A percentile compares a stretch with the other conserved stretches of the same genome.
phyloP scores from a whole-genome alignment of 345 rosid genomes.

The Citrus reticulata region DNA sequence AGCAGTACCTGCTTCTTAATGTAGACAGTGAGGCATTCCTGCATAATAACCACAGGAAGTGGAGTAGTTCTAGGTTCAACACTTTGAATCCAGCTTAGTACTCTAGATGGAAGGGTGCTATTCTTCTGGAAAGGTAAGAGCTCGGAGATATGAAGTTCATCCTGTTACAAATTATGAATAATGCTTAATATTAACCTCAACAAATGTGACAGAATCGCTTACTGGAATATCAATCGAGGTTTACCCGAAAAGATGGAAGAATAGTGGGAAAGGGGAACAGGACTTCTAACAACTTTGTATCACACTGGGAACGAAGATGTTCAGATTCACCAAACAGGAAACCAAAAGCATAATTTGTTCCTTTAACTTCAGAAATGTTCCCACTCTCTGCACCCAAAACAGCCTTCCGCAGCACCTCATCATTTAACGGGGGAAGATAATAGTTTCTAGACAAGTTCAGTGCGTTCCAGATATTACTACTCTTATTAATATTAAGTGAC shows the following conservation, averaged over 20 bases:
- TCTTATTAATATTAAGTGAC: conserved; percentile 27
- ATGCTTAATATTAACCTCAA: conserved; percentile 9
- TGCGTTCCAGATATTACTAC: conserved; percentile 42
- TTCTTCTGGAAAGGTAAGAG: conserved; percentile 83
- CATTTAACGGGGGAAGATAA: conserved; percentile 74
- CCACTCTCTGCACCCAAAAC: conserved; percentile 43
- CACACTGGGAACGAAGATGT: conserved; percentile 55
- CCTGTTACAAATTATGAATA: conserved; percentile 43
- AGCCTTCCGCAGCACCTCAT: conserved; percentile 58
- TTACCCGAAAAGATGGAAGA: conserved; percentile 87
- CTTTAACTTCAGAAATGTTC: conserved; percentile 31
- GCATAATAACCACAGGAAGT: conserved; percentile 79
- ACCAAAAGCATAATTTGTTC: conserved; percentile 74
- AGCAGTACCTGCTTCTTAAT: conserved; percentile 71
- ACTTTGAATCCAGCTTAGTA: conserved; percentile 65
- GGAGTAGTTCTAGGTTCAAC: conserved; percentile 56
- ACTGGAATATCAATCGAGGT: conserved; percentile 11
- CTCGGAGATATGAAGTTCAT: conserved; percentile 55
- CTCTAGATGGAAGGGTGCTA: conserved; percentile 81
- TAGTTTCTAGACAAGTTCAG: conserved; percentile 59
- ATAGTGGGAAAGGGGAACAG: conserved; percentile 90
- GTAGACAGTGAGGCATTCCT: conserved; percentile 73
- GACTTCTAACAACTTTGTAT: conserved; percentile 52
- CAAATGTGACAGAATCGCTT: conserved; percentile 12
- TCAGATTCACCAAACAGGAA: conserved; percentile 67